Conservation (phyloP, 73 alveolate genomes). For the Tetrahymena thermophila region DNA sequence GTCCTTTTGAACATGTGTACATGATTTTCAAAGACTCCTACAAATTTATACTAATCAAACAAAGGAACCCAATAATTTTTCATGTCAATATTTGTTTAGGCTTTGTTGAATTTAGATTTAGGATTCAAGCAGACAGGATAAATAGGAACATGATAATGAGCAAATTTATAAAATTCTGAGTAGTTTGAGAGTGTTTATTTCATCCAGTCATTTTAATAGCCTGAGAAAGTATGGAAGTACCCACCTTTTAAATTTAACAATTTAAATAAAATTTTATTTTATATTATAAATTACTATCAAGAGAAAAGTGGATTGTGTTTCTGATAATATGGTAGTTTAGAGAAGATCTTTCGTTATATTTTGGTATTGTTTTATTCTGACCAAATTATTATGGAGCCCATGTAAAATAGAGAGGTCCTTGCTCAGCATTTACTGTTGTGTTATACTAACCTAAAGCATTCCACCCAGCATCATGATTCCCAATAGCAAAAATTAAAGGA, state of each 20-base stretch:
- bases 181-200: not conserved
- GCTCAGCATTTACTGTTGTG: constrained; percentile 21
- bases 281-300: no score
- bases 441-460: constrained; percentile 31
- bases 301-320: constrained; percentile 12
- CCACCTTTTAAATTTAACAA: constrained; percentile 8
- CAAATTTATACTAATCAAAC: constrained; percentile 39
- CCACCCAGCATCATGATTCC: constrained; percentile 44
- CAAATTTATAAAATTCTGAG: not conserved
- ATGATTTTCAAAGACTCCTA: constrained; percentile 51
- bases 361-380: constrained; percentile 19
- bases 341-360: constrained; percentile 10
- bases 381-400: constrained; percentile 20
- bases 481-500: constrained; percentile 37
- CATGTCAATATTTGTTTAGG: not conserved
- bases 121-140: constrained; percentile 37
- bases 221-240: constrained; percentile 22
- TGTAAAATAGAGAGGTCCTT: constrained; percentile 38
- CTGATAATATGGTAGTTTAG: constrained; percentile 15
- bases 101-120: not conserved
- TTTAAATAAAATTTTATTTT: no score
- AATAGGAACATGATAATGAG: constrained; percentile 54
- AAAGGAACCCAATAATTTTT: constrained; percentile 51
- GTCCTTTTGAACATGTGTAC: constrained; percentile 54
- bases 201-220: constrained; percentile 40